These are phyloP conservation scores for Solanum rostratum DNA, from an alignment of 257 asterid genomes.

Conservation along the genomic window DNA sequence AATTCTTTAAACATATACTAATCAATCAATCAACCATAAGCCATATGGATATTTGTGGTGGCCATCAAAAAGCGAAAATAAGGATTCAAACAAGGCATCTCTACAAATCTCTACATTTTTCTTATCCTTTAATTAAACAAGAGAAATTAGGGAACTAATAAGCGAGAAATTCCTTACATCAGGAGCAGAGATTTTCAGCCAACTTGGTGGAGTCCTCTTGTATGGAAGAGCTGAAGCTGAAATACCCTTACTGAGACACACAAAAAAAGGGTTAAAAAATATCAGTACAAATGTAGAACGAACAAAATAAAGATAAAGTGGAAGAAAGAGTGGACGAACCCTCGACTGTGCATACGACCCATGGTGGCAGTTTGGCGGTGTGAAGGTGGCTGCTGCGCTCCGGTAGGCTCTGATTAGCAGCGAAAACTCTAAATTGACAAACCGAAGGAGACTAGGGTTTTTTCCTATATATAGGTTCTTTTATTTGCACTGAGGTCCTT, in stretches of 20 bases:
- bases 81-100: background rate
- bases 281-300: background rate
- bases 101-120: background rate
- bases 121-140: background rate
- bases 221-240: slow-evolving; percentile 81
- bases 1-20: background rate
- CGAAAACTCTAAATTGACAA: background rate
- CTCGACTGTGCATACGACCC: slow-evolving; percentile 96
- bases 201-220: slow-evolving; percentile 80
- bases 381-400: background rate
- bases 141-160: background rate
- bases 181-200: slow-evolving; percentile 57
- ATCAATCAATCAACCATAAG: background rate
- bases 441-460: background rate
- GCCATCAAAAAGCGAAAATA: background rate
- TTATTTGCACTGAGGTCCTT: background rate
- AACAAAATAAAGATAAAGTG: background rate
- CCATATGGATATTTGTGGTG: background rate
- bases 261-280: background rate
- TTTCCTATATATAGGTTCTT: background rate
- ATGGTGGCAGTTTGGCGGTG: slow-evolving; percentile 7
- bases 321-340: slow-evolving; percentile 19
- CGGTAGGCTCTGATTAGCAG: background rate
- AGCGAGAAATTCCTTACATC: slow-evolving; percentile 2
- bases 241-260: slow-evolving; percentile 60